These are phyloP conservation scores for Discostella stelligeroides DNA, from an alignment of 108 stramenopile species.

Conservation along the genomic window DNA sequence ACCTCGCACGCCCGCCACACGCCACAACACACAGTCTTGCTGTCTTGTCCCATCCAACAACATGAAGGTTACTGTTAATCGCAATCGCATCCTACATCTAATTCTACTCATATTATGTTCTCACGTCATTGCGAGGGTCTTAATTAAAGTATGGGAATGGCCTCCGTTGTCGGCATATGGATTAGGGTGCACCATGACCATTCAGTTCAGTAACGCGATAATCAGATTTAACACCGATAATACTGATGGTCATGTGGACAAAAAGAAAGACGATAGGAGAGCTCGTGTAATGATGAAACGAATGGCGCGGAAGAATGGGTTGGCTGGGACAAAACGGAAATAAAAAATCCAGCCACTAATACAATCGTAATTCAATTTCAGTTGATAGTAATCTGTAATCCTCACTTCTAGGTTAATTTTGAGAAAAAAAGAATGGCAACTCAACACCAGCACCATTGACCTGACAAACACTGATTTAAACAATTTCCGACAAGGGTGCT, in stretches of 20 bases:
- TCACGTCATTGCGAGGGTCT: slow-evolving; percentile 19
- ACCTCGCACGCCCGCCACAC: too few species aligned
- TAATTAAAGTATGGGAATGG: slow-evolving; percentile 34
- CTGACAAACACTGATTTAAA: neutral
- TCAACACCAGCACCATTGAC: too few species aligned
- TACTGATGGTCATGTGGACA: neutral
- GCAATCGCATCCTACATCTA: slow-evolving; percentile 37
- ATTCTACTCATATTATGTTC: slow-evolving; percentile 17
- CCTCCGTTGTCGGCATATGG: slow-evolving; percentile 40
- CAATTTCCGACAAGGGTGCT: neutral
- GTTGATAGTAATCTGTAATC: neutral
- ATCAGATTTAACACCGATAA: slow-evolving; percentile 5
- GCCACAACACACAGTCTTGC: too few species aligned
- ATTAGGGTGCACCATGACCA: slow-evolving; percentile 24
- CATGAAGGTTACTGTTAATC: slow-evolving; percentile 35
- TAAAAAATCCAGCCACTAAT: neutral
- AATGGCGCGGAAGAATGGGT: slow-evolving; percentile 5
- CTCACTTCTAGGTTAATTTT: too few species aligned
- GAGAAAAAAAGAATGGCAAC: too few species aligned
- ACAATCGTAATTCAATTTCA: neutral
- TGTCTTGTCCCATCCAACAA: neutral
- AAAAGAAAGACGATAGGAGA: slow-evolving; percentile 9
- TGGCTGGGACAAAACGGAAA: neutral
- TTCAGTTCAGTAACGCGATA: slow-evolving; percentile 36
- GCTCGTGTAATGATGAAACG: slow-evolving; percentile 21